Percentiles rank a stretch among this genome's conserved stretches.
Conservation (phyloP, 129 eudicot species). For the Glebionis coronaria region DNA sequence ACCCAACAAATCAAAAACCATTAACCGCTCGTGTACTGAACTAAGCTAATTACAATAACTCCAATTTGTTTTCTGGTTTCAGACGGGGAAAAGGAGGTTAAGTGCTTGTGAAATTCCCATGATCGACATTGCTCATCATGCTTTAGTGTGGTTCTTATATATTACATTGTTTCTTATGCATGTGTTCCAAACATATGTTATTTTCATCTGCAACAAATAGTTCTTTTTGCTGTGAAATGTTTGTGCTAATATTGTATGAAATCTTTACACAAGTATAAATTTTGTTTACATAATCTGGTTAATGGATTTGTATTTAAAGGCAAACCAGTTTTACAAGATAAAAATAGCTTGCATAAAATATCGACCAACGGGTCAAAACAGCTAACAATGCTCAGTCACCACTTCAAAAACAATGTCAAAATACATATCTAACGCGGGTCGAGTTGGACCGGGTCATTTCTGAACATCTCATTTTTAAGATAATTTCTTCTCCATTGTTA, state of each 20-base stretch:
- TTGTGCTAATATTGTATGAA: too few relatives aligned
- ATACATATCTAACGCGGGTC: too few relatives aligned
- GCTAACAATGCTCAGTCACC: neutral
- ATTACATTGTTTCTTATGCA: too few relatives aligned
- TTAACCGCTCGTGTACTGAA: too few relatives aligned
- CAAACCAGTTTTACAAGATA: conserved; percentile 61
- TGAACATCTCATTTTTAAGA: too few relatives aligned
- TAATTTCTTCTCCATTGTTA: neutral
- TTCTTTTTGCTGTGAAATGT: too few relatives aligned
- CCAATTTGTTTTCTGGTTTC: conserved; percentile 17
- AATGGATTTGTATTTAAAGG: conserved; percentile 74
- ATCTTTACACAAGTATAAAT: neutral
- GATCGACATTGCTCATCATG: too few relatives aligned
- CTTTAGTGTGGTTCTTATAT: conserved; percentile 7
- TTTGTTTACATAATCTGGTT: conserved; percentile 56
- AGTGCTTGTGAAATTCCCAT: conserved; percentile 40
- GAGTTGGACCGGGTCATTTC: too few relatives aligned
- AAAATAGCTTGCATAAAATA: conserved; percentile 15
- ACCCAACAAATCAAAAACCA: too few relatives aligned
- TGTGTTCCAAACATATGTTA: too few relatives aligned
- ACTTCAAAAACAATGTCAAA: neutral
- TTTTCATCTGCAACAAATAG: too few relatives aligned
- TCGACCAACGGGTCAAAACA: neutral
- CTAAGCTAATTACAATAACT: conserved; percentile 3
- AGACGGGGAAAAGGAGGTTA: conserved; percentile 99